Percentiles rank a stretch among this genome's conserved stretches.
Evolutionary conservation across 169 alveolate genomes (phyloP).

Genomic region (Perkinsus chesapeaki): DNA sequence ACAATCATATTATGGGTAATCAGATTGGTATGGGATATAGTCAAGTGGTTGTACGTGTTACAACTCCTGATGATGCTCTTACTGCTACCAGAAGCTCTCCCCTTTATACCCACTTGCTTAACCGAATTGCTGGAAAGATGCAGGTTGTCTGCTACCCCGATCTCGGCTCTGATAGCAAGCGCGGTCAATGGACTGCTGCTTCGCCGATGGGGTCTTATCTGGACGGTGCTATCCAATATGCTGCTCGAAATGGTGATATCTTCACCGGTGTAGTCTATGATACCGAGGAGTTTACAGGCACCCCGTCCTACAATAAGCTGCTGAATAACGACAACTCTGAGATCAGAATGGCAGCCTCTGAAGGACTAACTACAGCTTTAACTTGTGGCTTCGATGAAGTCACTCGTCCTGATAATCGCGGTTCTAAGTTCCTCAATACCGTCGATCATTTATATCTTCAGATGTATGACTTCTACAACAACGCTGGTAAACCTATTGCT

Average conservation of each 20-base stretch:
- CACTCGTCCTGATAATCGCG: not conserved
- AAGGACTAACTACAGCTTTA: not conserved
- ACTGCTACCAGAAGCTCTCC: not conserved
- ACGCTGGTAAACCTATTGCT: not conserved
- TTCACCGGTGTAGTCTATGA: not conserved
- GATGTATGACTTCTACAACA: not conserved
- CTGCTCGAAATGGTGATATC: not conserved
- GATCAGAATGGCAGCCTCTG: not conserved
- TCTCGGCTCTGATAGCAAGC: not conserved
- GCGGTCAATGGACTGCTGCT: not conserved
- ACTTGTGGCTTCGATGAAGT: not conserved
- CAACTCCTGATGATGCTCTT: not conserved
- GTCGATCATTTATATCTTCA: not conserved
- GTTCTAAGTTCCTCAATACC: not conserved
- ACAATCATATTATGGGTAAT: not conserved
- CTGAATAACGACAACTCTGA: not conserved
- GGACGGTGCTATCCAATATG: not conserved
- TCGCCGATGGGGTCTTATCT: not conserved
- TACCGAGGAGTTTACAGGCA: not conserved
- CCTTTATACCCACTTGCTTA: not conserved
- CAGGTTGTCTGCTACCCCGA: not conserved
- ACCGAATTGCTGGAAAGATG: not conserved
- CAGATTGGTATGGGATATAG: not conserved
- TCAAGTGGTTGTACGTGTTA: not conserved
- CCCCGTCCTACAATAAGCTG: not conserved